A percentile compares a stretch with the other conserved stretches of the same genome.
Conservation (phyloP, 257 asterid species). For the Scutellaria galericulata region DNA sequence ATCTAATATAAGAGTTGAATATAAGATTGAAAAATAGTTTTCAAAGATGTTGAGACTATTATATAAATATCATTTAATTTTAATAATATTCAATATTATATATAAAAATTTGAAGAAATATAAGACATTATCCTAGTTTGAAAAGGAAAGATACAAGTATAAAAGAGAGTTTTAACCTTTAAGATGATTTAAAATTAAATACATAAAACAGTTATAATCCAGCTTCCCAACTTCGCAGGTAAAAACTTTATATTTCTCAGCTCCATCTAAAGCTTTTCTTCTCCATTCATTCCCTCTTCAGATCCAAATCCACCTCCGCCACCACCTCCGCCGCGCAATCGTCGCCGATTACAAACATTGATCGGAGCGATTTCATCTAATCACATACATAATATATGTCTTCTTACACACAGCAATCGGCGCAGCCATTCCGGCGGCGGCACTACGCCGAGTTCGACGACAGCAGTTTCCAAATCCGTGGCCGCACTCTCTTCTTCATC, state of each 20-base stretch:
- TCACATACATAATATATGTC: background rate
- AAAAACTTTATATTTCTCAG: constrained; percentile 2
- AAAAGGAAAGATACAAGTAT: too few species aligned
- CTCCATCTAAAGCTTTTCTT: background rate
- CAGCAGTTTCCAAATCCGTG: constrained; percentile 68
- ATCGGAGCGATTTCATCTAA: background rate
- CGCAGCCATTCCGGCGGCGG: constrained; percentile 81
- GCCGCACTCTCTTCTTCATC: constrained; percentile 73
- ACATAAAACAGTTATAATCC: too few species aligned
- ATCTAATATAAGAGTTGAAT: too few species aligned
- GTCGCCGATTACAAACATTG: background rate
- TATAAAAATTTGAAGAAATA: too few species aligned
- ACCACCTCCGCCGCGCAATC: background rate
- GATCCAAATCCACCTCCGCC: constrained; percentile 16
- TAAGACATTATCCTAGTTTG: too few species aligned
- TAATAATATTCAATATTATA: too few species aligned
- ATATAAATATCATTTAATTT: too few species aligned
- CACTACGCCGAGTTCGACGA: constrained; percentile 80
- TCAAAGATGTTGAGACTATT: too few species aligned
- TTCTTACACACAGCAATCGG: constrained; percentile 23
- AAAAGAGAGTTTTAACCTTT: too few species aligned
- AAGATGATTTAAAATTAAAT: too few species aligned
- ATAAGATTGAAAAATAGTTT: too few species aligned
- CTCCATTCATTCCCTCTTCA: constrained; percentile 10
- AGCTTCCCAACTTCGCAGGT: background rate